A percentile compares a stretch with the other conserved stretches of the same genome.
Evolutionary conservation across 371 early-diverging fungal genomes (phyloP).

Genomic region (Mortierella sp.): DNA sequence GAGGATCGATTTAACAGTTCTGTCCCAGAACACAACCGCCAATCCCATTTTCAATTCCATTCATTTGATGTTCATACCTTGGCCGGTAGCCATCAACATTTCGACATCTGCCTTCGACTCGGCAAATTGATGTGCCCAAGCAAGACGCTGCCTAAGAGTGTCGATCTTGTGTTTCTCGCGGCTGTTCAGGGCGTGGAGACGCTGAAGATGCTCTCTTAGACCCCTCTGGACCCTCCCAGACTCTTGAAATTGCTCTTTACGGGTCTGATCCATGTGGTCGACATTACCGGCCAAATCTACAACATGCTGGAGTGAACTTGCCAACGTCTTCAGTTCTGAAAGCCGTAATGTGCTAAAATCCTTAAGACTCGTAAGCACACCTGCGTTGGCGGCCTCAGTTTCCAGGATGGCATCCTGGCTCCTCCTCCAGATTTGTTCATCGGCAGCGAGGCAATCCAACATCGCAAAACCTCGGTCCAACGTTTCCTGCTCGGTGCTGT

Average conservation of each 20-base stretch:
- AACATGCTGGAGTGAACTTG: slow-evolving; percentile 14
- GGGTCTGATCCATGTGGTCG: slow-evolving; percentile 20
- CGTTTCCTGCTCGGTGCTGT: slow-evolving; percentile 20
- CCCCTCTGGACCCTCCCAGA: slow-evolving; percentile 10
- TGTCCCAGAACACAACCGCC: neutral
- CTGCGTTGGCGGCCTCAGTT: slow-evolving; percentile 27
- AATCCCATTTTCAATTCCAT: neutral
- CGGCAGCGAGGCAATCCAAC: slow-evolving; percentile 18
- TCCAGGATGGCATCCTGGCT: slow-evolving; percentile 19
- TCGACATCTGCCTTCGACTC: slow-evolving; percentile 36
- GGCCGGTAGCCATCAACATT: slow-evolving; percentile 13
- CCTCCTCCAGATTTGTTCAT: slow-evolving; percentile 29
- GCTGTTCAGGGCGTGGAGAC: slow-evolving; percentile 18
- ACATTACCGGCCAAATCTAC: slow-evolving; percentile 24
- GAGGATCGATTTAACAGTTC: neutral
- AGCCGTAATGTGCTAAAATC: slow-evolving; percentile 27
- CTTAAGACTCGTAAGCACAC: slow-evolving; percentile 21
- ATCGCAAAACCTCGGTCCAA: slow-evolving; percentile 17
- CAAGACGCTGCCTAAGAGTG: slow-evolving; percentile 27
- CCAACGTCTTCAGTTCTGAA: slow-evolving; percentile 21
- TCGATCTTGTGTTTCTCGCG: slow-evolving; percentile 35
- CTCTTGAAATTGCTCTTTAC: slow-evolving; percentile 17
- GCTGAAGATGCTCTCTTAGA: slow-evolving; percentile 18
- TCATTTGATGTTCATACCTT: slow-evolving; percentile 12
- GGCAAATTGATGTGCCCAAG: slow-evolving; percentile 29